Conservation (phyloP, 257 asterid species). For the Galeopsis tetrahit region DNA sequence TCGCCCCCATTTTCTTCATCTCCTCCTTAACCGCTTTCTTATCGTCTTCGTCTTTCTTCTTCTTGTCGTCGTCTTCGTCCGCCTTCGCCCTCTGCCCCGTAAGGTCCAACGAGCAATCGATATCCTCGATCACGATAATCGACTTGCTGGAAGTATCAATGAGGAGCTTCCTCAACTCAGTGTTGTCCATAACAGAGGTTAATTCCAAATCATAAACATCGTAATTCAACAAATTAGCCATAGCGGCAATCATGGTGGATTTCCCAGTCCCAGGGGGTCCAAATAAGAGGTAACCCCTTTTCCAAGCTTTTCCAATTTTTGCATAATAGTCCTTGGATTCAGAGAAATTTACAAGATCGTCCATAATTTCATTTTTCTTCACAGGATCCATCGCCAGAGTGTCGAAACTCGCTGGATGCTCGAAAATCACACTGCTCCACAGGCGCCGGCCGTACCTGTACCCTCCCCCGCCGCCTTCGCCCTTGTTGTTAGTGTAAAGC, state of each 20-base stretch:
- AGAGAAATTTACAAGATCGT: conserved; percentile 49
- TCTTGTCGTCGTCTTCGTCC: neutral
- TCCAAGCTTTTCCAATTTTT: conserved; percentile 72
- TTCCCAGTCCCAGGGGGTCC: conserved; percentile 62
- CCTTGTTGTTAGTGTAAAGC: conserved; percentile 50
- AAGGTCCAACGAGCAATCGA: conserved; percentile 56
- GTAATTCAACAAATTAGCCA: conserved; percentile 54
- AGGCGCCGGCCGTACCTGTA: conserved; percentile 30
- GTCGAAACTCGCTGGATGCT: conserved; percentile 56
- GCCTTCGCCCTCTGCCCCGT: conserved; percentile 51
- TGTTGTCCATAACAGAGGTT: conserved; percentile 55
- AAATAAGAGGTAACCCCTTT: too few relatives aligned
- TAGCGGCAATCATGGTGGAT: conserved; percentile 66
- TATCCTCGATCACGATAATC: conserved; percentile 58
- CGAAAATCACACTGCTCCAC: conserved; percentile 62
- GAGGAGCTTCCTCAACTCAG: conserved; percentile 49
- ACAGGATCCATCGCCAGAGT: conserved; percentile 61
- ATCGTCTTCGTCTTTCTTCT: conserved; percentile 30
- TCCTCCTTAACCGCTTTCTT: conserved; percentile 29
- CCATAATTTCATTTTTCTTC: conserved; percentile 49
- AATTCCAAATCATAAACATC: conserved; percentile 57
- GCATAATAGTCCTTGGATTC: conserved; percentile 55
- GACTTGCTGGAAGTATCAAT: conserved; percentile 55
- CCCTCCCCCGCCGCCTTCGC: conserved; percentile 45
- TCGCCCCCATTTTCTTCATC: conserved; percentile 36